phyloP scores from a whole-genome alignment of 2,329 filamentous ascomycete genomes.

The Xylaria sp. region DNA sequence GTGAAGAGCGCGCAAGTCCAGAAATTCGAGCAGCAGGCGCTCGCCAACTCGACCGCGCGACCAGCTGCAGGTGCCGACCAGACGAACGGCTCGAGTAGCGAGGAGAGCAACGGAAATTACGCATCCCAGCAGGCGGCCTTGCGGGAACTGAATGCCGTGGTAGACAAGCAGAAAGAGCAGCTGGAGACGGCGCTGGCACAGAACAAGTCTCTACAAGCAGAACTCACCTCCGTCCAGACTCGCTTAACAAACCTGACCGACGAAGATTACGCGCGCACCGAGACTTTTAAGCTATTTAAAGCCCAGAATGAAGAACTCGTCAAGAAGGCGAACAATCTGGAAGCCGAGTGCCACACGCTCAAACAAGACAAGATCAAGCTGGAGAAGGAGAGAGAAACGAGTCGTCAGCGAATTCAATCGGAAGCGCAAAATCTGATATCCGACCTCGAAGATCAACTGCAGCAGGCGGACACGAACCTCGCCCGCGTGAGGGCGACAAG shows the following conservation, averaged over 20 bases:
- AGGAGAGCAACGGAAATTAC: slow-evolving; percentile 64
- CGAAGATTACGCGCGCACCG: slow-evolving; percentile 92
- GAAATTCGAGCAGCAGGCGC: slow-evolving; percentile 89
- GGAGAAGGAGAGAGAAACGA: slow-evolving; percentile 84
- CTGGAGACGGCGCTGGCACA: slow-evolving; percentile 81
- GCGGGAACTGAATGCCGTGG: slow-evolving; percentile 79
- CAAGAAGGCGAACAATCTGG: slow-evolving; percentile 88
- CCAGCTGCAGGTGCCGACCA: slow-evolving; percentile 55
- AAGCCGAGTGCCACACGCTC: slow-evolving; percentile 86
- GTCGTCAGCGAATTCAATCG: slow-evolving; percentile 81
- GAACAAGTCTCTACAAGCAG: slow-evolving; percentile 77
- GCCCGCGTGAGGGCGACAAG: slow-evolving; percentile 84
- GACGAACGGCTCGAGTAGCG: slow-evolving; percentile 66
- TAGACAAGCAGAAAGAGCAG: slow-evolving; percentile 88
- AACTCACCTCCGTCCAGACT: slow-evolving; percentile 77
- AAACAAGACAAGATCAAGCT: slow-evolving; percentile 86
- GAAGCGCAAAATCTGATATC: slow-evolving; percentile 77
- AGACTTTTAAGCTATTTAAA: slow-evolving; percentile 92
- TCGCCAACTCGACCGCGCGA: slow-evolving; percentile 69
- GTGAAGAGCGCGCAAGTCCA: slow-evolving; percentile 89
- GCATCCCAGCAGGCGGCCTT: slow-evolving; percentile 79
- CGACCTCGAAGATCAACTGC: slow-evolving; percentile 84
- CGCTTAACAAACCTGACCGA: slow-evolving; percentile 80
- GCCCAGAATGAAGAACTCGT: slow-evolving; percentile 92
- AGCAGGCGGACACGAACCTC: slow-evolving; percentile 83